Evolutionary conservation across 345 rosid species (phyloP).

Genomic region (Mallotus nudiflorus): DNA sequence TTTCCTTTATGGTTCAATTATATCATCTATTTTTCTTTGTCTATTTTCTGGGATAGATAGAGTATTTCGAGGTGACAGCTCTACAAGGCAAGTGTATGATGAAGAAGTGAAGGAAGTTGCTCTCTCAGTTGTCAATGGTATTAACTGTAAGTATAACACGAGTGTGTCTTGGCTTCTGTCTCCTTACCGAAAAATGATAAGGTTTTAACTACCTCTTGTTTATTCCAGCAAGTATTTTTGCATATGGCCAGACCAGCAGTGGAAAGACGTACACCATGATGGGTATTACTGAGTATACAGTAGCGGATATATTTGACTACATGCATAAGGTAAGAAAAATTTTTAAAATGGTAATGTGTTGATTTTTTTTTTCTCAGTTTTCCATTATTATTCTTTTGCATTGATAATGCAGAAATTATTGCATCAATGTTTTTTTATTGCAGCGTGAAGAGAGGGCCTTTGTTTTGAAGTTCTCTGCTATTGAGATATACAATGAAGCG

Average conservation of each 20-base stretch:
- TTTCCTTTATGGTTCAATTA: neutral
- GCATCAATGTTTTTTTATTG: slow-evolving; percentile 15
- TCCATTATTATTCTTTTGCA: neutral
- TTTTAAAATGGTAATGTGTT: too few species aligned
- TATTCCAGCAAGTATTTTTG: slow-evolving; percentile 84
- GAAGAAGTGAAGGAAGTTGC: slow-evolving; percentile 86
- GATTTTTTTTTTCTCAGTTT: slow-evolving; percentile 11
- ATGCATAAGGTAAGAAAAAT: slow-evolving; percentile 56
- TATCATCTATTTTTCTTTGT: slow-evolving; percentile 5
- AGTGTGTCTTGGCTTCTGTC: slow-evolving; percentile 1
- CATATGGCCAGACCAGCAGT: slow-evolving; percentile 99
- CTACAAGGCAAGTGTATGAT: slow-evolving; percentile 77
- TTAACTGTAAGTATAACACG: slow-evolving; percentile 64
- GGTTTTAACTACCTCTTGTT: slow-evolving; percentile 3
- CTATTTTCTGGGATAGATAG: slow-evolving; percentile 56
- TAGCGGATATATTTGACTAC: slow-evolving; percentile 87
- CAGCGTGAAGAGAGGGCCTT: slow-evolving; percentile 96
- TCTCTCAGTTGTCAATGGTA: slow-evolving; percentile 84
- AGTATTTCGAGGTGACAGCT: slow-evolving; percentile 85
- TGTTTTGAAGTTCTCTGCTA: slow-evolving; percentile 88
- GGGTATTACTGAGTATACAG: slow-evolving; percentile 86
- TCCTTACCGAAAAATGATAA: neutral
- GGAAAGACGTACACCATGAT: slow-evolving; percentile 98
- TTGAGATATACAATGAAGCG: slow-evolving; percentile 96
- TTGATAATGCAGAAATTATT: slow-evolving; percentile 8